Percentiles rank a stretch among this genome's conserved stretches.
These are phyloP conservation scores for Skeletonema costatum DNA, from an alignment of 108 stramenopile species.

Conservation along the genomic window DNA sequence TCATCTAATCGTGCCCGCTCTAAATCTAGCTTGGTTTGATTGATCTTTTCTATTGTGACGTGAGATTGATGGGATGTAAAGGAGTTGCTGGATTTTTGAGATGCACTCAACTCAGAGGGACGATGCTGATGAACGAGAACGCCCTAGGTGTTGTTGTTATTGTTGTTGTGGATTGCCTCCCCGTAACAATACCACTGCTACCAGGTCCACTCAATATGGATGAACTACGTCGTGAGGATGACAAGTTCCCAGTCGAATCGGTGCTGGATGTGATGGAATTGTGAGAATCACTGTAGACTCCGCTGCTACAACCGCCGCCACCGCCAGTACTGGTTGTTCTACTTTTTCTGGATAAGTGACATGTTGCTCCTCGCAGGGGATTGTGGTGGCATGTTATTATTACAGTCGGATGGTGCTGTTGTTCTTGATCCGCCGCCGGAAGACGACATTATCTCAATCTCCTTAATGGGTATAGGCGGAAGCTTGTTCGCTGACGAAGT, in stretches of 20 bases:
- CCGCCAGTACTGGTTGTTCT: neutral
- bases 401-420: neutral
- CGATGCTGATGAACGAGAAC: neutral
- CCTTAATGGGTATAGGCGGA: conserved; percentile 21
- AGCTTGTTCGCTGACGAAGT: neutral
- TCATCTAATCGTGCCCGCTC: conserved; percentile 25
- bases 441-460: conserved; percentile 1
- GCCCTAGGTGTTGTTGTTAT: neutral
- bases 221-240: neutral
- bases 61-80: conserved; percentile 13
- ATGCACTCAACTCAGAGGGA: neutral
- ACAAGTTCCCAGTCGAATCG: neutral
- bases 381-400: neutral
- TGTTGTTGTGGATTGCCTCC: neutral
- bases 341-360: neutral
- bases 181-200: neutral
- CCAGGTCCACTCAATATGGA: neutral
- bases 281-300: neutral
- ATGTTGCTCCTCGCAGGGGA: neutral
- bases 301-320: neutral
- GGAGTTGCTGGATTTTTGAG: neutral
- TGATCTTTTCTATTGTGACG: conserved; percentile 8
- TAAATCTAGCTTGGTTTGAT: conserved; percentile 3
- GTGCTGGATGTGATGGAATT: neutral
- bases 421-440: neutral